phyloP scores from a whole-genome alignment of 352 stramenopile genomes.

The Phytopythium boreale region DNA sequence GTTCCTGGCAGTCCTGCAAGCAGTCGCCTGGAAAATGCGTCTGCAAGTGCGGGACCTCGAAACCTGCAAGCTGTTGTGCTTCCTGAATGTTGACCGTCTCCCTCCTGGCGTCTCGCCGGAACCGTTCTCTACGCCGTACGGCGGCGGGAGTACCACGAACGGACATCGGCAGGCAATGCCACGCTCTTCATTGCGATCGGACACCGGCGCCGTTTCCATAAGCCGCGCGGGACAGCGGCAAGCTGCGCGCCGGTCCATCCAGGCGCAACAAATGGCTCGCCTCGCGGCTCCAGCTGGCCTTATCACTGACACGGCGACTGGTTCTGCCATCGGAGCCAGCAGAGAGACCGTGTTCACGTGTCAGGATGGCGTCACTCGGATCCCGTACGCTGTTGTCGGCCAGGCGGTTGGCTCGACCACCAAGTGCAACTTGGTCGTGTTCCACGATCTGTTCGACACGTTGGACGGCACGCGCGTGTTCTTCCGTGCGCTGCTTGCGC shows the following conservation, averaged over 20 bases:
- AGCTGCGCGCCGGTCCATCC: slow-evolving; percentile 44
- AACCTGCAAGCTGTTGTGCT: slow-evolving; percentile 43
- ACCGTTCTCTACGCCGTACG: background rate
- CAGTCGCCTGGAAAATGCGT: slow-evolving; percentile 60
- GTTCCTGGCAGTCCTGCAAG: slow-evolving; percentile 59
- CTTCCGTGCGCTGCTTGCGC: slow-evolving; percentile 74
- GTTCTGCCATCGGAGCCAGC: slow-evolving; percentile 8
- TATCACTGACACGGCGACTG: slow-evolving; percentile 18
- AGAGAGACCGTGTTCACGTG: slow-evolving; percentile 58
- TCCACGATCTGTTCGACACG: slow-evolving; percentile 94
- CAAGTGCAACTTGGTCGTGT: slow-evolving; percentile 89
- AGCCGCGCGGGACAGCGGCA: slow-evolving; percentile 17
- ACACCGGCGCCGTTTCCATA: background rate
- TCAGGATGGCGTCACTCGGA: slow-evolving; percentile 66
- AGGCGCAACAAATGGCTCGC: slow-evolving; percentile 75
- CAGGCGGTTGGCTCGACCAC: slow-evolving; percentile 47
- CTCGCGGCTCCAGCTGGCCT: slow-evolving; percentile 47
- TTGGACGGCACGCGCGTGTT: slow-evolving; percentile 88
- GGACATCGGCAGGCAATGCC: background rate
- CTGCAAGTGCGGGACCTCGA: slow-evolving; percentile 33
- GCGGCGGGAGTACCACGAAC: background rate
- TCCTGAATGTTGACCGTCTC: slow-evolving; percentile 49
- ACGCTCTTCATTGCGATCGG: background rate
- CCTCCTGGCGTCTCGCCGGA: slow-evolving; percentile 14
- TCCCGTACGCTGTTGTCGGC: slow-evolving; percentile 82